phyloP scores from a whole-genome alignment of 1,284 basidiomycete species.

The Pascua guehoae region DNA sequence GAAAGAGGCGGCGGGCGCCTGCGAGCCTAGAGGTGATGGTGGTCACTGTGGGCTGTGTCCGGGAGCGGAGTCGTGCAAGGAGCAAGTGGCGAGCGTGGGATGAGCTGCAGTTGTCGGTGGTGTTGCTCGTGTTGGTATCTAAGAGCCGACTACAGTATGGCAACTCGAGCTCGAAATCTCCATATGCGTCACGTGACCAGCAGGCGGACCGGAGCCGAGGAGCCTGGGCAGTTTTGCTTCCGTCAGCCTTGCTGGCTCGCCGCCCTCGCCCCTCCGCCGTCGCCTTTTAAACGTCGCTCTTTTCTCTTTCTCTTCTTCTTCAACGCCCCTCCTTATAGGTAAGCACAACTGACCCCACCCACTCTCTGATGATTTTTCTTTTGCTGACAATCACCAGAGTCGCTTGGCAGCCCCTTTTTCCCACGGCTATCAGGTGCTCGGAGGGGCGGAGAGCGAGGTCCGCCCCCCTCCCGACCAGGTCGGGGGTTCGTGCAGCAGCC shows the following conservation, averaged over 20 bases:
- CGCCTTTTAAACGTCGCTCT: background rate
- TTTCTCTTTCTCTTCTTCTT: slow-evolving; percentile 11
- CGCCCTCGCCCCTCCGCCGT: background rate
- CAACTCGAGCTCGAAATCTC: slow-evolving; percentile 1
- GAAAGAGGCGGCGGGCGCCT: background rate
- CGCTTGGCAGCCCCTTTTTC: slow-evolving; percentile 29
- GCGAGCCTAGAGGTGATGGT: background rate
- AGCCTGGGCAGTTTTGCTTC: background rate
- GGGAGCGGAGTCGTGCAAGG: too few species aligned
- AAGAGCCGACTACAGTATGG: too few species aligned
- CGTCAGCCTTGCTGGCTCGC: background rate
- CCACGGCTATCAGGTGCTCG: slow-evolving; percentile 39
- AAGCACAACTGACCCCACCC: slow-evolving; percentile 3
- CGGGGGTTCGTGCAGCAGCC: slow-evolving; percentile 31
- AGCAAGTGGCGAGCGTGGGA: too few species aligned
- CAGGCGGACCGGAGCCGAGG: background rate
- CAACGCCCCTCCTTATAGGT: slow-evolving; percentile 34
- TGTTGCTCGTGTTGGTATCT: too few species aligned
- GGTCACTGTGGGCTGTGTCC: background rate
- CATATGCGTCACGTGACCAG: slow-evolving; percentile 2
- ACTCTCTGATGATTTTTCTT: background rate
- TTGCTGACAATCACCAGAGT: slow-evolving; percentile 27
- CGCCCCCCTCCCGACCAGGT: slow-evolving; percentile 28
- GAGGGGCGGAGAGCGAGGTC: slow-evolving; percentile 33
- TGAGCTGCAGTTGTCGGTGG: too few species aligned